A percentile compares a stretch with the other conserved stretches of the same genome.
Conservation (phyloP, 163 green algal genomes). For the Scenedesmus sp. region DNA sequence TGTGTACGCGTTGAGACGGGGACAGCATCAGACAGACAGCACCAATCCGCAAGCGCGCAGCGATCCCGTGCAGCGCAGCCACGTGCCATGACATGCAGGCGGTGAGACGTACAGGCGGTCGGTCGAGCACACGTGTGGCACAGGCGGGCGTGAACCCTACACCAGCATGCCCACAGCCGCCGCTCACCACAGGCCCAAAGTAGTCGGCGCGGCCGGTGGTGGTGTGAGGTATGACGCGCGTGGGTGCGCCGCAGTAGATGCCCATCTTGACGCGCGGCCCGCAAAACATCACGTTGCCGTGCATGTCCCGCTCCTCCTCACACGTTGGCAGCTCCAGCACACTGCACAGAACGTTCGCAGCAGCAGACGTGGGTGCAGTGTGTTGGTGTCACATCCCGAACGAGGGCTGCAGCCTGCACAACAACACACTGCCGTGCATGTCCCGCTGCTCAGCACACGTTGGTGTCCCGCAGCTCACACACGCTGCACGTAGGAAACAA, state of each 20-base stretch:
- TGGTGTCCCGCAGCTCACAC: conserved; percentile 54
- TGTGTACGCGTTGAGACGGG: too few species aligned
- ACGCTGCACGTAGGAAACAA: conserved; percentile 20
- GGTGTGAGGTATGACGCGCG: conserved; percentile 72
- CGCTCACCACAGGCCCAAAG: conserved; percentile 66
- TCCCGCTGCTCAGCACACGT: conserved; percentile 49
- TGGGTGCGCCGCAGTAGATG: conserved; percentile 75
- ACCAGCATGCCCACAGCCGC: too few species aligned
- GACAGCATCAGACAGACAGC: neutral
- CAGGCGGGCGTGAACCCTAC: too few species aligned
- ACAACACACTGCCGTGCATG: conserved; percentile 59
- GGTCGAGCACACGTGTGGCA: too few species aligned
- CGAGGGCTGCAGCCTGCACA: conserved; percentile 11
- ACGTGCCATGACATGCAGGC: neutral
- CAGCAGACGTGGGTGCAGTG: neutral
- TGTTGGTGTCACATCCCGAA: neutral
- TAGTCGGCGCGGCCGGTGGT: conserved; percentile 81
- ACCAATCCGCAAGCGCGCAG: neutral
- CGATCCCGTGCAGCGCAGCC: too few species aligned
- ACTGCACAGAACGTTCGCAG: neutral
- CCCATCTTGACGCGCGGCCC: conserved; percentile 80
- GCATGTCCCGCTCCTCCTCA: conserved; percentile 53
- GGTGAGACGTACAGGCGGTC: too few species aligned
- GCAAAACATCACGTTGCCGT: conserved; percentile 61
- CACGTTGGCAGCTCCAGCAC: conserved; percentile 58